Evolutionary conservation across 805 yeast species (phyloP), one percentile per base, ranked within the genome.

Genomic region (Alloascoidea africana): DNA sequence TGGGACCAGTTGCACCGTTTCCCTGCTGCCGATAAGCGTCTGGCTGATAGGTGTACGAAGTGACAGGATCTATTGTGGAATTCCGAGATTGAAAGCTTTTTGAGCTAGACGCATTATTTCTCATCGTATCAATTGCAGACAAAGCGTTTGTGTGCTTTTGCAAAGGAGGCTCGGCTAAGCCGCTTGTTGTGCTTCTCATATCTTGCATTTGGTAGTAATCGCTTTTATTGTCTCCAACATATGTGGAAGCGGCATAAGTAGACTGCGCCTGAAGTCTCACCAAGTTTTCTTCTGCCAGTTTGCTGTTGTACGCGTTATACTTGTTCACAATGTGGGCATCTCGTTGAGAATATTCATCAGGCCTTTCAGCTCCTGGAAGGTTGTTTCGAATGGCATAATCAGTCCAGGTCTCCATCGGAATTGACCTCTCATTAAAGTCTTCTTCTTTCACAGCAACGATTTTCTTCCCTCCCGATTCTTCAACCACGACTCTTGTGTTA

Each of bases 401-500:
- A 13, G 44, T 38, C 66, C 66, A 61, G 2, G 58, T 41, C 42
- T 62, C 65, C 41, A 53, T 39, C 3, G 62, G 61, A 14, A 62
- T 54, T 8, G 42, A 35, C 4, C 49, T 42, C 4, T 59, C 59
- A 37, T 60, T 62, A 35, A 56, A 59, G 11, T 46, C 51, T 30
- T 53, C 62, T 18, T 54, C 57, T 34, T 52, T 57, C n/a, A 52
- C 55, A 1, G 53, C 47, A 11, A 60, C 52, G 4, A 53, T 49
- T 41, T 68, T 72, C 39, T 59, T 65, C 33, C 73, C 73, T 43
- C 66, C 68, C 42, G 62, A 63, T 37, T 65, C 76, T 14, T 71
- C 76, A 4, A 63, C 63, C 18, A 72, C 71, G 13, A 65, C 55
- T 52, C 80, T 67, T 5, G 80, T 73, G 43, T 71, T 74, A 48